Percentiles rank a stretch among this genome's conserved stretches.
Evolutionary conservation across 805 yeast species (phyloP).

Genomic region (Hanseniaspora nectarophila): DNA sequence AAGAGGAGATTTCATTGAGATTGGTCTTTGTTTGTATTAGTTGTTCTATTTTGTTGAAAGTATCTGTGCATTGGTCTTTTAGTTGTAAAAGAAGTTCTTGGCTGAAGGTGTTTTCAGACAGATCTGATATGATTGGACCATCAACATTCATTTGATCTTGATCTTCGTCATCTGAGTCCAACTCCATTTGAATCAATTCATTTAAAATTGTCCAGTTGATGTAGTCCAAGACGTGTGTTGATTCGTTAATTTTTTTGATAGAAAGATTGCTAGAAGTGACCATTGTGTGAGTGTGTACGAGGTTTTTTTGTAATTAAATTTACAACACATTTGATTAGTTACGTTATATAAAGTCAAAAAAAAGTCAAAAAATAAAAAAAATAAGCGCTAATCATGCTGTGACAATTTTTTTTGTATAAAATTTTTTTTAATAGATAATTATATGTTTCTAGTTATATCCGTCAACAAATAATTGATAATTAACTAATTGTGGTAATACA

Average conservation of each 20-base stretch:
- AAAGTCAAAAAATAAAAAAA: too few species aligned
- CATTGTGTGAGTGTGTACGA: not conserved
- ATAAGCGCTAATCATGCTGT: too few species aligned
- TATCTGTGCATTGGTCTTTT: conserved; percentile 77
- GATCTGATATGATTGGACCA: conserved; percentile 1
- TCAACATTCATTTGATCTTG: not conserved
- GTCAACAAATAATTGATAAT: too few species aligned
- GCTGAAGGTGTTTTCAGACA: conserved; percentile 37
- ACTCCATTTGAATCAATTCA: conserved; percentile 89
- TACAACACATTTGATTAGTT: too few species aligned
- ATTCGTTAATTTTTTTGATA: conserved; percentile 14
- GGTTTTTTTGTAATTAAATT: too few species aligned
- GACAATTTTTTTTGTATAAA: too few species aligned
- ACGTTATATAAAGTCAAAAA: too few species aligned
- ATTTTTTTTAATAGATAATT: too few species aligned
- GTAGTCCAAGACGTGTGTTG: conserved; percentile 36
- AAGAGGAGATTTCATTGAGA: conserved; percentile 49
- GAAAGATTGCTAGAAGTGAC: not conserved
- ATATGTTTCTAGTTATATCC: too few species aligned
- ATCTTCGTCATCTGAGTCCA: conserved; percentile 69
- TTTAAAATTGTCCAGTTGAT: conserved; percentile 82
- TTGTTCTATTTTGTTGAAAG: conserved; percentile 50
- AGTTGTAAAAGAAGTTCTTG: conserved; percentile 66
- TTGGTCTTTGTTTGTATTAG: conserved; percentile 20
- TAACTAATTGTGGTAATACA: too few species aligned